Evolutionary conservation across 1,284 basidiomycete genomes (phyloP).

Genomic region (Cutaneotrichosporon spelunceum): DNA sequence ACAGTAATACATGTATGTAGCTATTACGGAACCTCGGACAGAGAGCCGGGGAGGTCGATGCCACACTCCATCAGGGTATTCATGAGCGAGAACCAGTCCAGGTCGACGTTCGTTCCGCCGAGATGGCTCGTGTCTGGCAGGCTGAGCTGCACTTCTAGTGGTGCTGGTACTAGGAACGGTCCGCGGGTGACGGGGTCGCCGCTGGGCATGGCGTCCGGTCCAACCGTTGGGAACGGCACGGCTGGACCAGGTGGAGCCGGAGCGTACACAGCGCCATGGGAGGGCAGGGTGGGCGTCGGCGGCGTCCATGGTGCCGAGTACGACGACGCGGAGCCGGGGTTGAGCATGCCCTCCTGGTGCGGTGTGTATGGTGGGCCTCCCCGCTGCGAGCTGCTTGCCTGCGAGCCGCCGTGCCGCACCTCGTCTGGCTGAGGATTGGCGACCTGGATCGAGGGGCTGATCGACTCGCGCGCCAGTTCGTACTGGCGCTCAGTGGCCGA

Average conservation of each 20-base stretch:
- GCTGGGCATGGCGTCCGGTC: neutral
- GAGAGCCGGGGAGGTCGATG: slow-evolving; percentile 9
- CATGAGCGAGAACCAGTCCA: slow-evolving; percentile 16
- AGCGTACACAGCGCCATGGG: neutral
- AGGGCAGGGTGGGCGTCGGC: neutral
- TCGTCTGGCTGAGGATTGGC: neutral
- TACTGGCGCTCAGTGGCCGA: neutral
- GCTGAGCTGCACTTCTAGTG: neutral
- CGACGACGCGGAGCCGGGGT: neutral
- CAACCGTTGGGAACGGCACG: neutral
- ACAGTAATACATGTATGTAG: slow-evolving; percentile 5
- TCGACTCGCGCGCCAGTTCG: neutral
- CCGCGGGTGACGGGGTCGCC: neutral
- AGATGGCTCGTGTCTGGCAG: neutral
- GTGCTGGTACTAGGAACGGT: neutral
- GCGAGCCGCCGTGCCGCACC: neutral
- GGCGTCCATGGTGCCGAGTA: neutral
- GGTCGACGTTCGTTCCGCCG: neutral
- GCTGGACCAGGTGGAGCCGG: neutral
- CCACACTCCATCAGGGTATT: slow-evolving; percentile 12
- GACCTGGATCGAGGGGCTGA: neutral
- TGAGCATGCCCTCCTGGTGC: neutral
- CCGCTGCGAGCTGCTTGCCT: neutral
- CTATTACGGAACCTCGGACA: slow-evolving; percentile 1
- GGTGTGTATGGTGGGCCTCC: neutral